Evolutionary conservation across 2,329 filamentous ascomycete genomes (phyloP), one percentile per base, ranked within the genome.

Genomic region (Aureobasidium sp.): DNA sequence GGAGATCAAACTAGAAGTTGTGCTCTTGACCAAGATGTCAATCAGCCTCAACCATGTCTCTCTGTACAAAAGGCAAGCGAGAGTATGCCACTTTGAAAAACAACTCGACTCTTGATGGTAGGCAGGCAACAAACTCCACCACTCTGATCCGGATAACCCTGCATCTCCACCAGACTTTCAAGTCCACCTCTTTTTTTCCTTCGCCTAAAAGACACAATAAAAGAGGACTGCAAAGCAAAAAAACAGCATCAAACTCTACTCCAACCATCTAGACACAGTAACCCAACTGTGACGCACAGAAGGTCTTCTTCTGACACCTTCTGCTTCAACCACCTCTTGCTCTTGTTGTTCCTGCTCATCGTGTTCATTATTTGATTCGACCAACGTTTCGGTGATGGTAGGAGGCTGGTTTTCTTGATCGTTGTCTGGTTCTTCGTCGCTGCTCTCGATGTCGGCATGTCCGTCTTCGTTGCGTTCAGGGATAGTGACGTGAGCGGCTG

Each of bases 221-320:
- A 20, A 5, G 11, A 42, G 9, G 41, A 42, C 2, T 49, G 27
- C 22, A 36, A 36, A 51, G 14, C 48, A 2, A 25, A 27, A 27
- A 22, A 52, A 15, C 41, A 44, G 20, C 41, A 44, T 14, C n/a
- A 22, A 12, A 12, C 25, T 8, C 45, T 31, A 58, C n/a, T 58
- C 55, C 41, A 58, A 27, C 55, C 55, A 58, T 58, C 42, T 58
- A 15, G 55, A 47, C 20, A 58, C 55, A 3, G 55, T 58, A 9
- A 58, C 55, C 55, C 55, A 58, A 39, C 55, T 58, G 20, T 39
- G 29, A 29, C 55, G 55, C 4, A 58, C 29, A 39, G 42, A 47
- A 12, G n/a, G 36, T 55, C 51, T 55, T 14, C 49, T 29, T 14
- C 31, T 39, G 6, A 37, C 31, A 25, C 22, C 25, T 17, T 42